A percentile compares a stretch with the other conserved stretches of the same genome.
phyloP scores from a whole-genome alignment of 208 protist species.

The Acanthamoeba triangularis region DNA sequence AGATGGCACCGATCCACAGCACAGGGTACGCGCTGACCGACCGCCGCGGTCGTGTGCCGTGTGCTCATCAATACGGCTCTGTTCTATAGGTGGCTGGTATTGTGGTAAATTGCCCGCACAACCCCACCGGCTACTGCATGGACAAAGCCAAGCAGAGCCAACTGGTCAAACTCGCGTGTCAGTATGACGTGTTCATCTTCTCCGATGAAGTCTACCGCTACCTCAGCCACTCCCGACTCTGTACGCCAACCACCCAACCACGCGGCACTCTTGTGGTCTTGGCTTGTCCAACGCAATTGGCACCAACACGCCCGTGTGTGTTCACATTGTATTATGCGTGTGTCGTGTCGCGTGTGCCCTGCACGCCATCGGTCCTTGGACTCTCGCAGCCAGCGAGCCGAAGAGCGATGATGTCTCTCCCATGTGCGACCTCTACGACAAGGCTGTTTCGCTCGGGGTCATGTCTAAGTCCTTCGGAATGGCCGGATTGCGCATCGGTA shows the following conservation, averaged over 20 bases:
- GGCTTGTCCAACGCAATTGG: background rate
- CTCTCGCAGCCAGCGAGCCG: background rate
- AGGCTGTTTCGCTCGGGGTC: conserved; percentile 67
- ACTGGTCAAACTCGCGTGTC: conserved; percentile 26
- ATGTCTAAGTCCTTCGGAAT: conserved; percentile 73
- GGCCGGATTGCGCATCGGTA: conserved; percentile 66
- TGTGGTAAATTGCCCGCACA: conserved; percentile 69
- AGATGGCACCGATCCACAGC: background rate
- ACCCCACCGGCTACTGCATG: conserved; percentile 77
- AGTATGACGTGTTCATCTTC: conserved; percentile 71
- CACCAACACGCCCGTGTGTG: too few species aligned
- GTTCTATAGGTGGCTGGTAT: conserved; percentile 15
- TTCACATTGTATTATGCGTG: too few species aligned
- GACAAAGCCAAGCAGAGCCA: background rate
- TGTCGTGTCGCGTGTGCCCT: too few species aligned
- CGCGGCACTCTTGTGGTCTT: background rate
- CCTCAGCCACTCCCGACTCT: background rate
- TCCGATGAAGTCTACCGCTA: conserved; percentile 75
- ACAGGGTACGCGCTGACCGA: background rate
- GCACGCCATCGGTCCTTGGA: background rate
- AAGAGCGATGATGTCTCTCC: background rate
- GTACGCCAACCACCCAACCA: background rate
- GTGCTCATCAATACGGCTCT: background rate
- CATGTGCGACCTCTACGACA: conserved; percentile 57
- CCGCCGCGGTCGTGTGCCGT: background rate